Evolutionary conservation across 352 stramenopile genomes (phyloP), one percentile per base, ranked within the genome.

Genomic region (Globisporangium paddicum): DNA sequence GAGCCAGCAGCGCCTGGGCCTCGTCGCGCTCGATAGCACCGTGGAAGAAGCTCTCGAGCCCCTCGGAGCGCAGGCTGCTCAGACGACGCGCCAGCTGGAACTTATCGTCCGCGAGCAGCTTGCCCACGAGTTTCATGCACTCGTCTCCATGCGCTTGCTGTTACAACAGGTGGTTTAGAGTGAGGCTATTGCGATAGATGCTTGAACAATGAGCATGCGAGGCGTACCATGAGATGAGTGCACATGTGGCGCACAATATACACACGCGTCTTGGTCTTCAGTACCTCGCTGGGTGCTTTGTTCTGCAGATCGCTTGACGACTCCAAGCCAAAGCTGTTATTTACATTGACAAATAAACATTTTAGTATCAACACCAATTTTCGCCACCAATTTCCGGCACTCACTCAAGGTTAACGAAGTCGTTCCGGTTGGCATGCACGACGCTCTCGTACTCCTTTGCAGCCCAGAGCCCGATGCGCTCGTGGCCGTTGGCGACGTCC

Each of bases 201-300:
- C 34, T 18, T 40, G 34, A 10, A 11, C 34, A 40, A 40, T 40
- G 28, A 40, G 35, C 10, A 42, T 5, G 16, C 18, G 16, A 19
- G 3, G 1, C 68, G 19, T 74, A 91, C 81, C 75, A 77, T 82
- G 21, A 91, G 68, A 50, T 91, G 82, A 37, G 86, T 87, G 55
- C 73, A 75, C n/a, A 77, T 72, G 53, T 91, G 80, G 45, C 82
- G 82, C 42, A 90, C 81, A 21, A 91, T 91, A 54, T 91, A 91
- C 35, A 89, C 69, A 19, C 82, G 66, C 14, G 68, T 65, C 47
- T 73, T 74, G 35, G 49, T 60, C 4, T 69, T 44, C 28, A 54
- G 55, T 9, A 61, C 32, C 25, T 61, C 63, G 25, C 64, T 72
- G 1, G 67, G 59, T 0, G 55, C 23, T 25, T 54, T 41, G 16